These are phyloP conservation scores for Diophrys appendiculata DNA, from an alignment of 73 alveolate species.

Conservation along the genomic window DNA sequence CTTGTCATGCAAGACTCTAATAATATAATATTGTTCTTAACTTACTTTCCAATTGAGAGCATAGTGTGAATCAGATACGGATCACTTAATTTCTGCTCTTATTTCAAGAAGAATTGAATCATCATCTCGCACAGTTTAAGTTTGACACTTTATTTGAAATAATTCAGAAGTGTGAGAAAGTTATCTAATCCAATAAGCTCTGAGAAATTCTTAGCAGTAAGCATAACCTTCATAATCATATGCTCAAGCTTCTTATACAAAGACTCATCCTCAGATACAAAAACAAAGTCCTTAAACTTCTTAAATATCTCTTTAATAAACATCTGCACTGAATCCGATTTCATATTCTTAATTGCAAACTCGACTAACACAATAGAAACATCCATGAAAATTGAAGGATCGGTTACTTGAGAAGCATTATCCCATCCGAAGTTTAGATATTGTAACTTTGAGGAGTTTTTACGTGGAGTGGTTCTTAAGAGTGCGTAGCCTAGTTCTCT, in stretches of 20 bases:
- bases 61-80: slow-evolving; percentile 87
- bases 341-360: slow-evolving; percentile 71
- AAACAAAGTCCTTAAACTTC: slow-evolving; percentile 58
- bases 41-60: slow-evolving; percentile 80
- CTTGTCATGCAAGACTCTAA: too few relatives aligned
- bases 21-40: too few relatives aligned
- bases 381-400: slow-evolving; percentile 65
- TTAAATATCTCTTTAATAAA: slow-evolving; percentile 72
- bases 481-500: slow-evolving; percentile 55
- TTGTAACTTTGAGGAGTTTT: slow-evolving; percentile 45
- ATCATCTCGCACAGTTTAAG: slow-evolving; percentile 87
- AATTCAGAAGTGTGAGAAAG: slow-evolving; percentile 83
- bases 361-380: slow-evolving; percentile 72
- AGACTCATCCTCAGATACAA: slow-evolving; percentile 47
- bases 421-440: slow-evolving; percentile 63
- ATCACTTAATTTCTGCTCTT: slow-evolving; percentile 83
- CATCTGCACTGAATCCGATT: slow-evolving; percentile 58
- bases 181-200: slow-evolving; percentile 83
- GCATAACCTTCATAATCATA: slow-evolving; percentile 57
- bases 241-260: slow-evolving; percentile 51
- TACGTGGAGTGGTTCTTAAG: slow-evolving; percentile 48
- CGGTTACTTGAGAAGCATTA: slow-evolving; percentile 41
- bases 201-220: slow-evolving; percentile 72
- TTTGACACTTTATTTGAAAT: slow-evolving; percentile 89
- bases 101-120: slow-evolving; percentile 79